phyloP scores from a whole-genome alignment of 257 asterid genomes.

The Solanum chaucha region DNA sequence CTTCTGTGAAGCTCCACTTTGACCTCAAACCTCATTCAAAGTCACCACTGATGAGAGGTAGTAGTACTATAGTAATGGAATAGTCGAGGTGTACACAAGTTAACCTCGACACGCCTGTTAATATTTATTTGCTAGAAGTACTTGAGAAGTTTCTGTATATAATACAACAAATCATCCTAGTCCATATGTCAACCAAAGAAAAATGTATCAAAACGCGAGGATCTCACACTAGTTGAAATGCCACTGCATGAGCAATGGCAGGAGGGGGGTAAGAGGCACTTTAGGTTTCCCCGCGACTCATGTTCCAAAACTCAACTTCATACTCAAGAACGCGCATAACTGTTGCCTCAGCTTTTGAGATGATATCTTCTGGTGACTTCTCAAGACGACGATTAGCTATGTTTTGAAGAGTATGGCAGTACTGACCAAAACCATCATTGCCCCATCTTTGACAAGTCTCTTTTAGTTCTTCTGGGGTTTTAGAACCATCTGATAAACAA shows the following conservation, averaged over 20 bases:
- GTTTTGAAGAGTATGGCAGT: slow-evolving; percentile 38
- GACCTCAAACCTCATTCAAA: not conserved
- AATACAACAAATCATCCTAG: not conserved
- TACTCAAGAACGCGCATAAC: slow-evolving; percentile 42
- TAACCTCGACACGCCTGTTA: not conserved
- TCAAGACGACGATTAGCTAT: slow-evolving; percentile 40
- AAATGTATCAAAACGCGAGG: not conserved
- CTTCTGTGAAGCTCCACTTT: not conserved
- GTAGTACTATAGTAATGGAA: not conserved
- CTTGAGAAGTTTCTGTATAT: not conserved
- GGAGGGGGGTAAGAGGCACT: not conserved
- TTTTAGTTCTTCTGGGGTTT: slow-evolving; percentile 54
- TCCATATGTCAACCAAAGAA: not conserved
- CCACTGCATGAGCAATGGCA: not conserved
- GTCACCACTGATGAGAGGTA: not conserved
- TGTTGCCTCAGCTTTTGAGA: slow-evolving; percentile 46
- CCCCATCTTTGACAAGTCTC: slow-evolving; percentile 78
- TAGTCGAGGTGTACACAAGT: not conserved
- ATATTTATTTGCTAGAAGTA: not conserved
- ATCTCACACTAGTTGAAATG: not conserved
- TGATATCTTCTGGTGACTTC: slow-evolving; percentile 36
- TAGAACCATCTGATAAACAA: slow-evolving; percentile 51
- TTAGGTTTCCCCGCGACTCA: slow-evolving; percentile 34
- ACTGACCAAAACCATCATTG: slow-evolving; percentile 39
- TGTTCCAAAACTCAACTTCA: slow-evolving; percentile 78